phyloP scores from a whole-genome alignment of 495 filamentous ascomycete species.

The Letharia columbiana region DNA sequence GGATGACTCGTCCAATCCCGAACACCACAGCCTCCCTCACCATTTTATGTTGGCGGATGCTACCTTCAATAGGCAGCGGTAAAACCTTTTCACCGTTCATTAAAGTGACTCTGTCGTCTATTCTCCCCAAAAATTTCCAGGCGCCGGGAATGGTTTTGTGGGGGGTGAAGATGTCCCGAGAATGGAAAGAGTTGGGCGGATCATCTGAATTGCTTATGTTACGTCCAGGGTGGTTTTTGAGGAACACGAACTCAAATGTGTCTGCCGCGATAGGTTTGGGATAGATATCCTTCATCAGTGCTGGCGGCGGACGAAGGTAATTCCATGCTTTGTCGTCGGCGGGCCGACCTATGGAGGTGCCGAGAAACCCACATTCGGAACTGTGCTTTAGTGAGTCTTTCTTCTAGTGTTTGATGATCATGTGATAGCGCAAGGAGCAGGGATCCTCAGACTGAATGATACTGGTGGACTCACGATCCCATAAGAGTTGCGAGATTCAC shows the following conservation, averaged over 20 bases:
- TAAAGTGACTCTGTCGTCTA: constrained; percentile 56
- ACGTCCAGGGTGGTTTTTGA: constrained; percentile 42
- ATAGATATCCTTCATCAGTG: constrained; percentile 36
- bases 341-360: constrained; percentile 42
- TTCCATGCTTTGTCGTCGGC: constrained; percentile 44
- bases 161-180: constrained; percentile 52
- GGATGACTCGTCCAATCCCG: constrained; percentile 24
- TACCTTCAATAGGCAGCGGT: constrained; percentile 51
- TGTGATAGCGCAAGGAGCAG: background rate
- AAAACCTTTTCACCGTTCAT: constrained; percentile 61
- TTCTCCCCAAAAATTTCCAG: constrained; percentile 55
- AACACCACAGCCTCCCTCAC: constrained; percentile 52
- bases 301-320: constrained; percentile 41
- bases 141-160: constrained; percentile 49
- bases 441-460: constrained; percentile 4
- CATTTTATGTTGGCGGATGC: constrained; percentile 40
- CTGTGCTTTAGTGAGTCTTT: constrained; percentile 24
- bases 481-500: constrained; percentile 43
- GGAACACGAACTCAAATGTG: constrained; percentile 45
- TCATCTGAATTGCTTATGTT: constrained; percentile 42
- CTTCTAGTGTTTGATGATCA: background rate
- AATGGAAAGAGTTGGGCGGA: constrained; percentile 43
- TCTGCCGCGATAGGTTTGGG: constrained; percentile 39
- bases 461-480: constrained; percentile 38
- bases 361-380: constrained; percentile 45